These are phyloP conservation scores for Arxiozyma telluris DNA, from an alignment of 1,139 yeast genomes.

Conservation along the genomic window DNA sequence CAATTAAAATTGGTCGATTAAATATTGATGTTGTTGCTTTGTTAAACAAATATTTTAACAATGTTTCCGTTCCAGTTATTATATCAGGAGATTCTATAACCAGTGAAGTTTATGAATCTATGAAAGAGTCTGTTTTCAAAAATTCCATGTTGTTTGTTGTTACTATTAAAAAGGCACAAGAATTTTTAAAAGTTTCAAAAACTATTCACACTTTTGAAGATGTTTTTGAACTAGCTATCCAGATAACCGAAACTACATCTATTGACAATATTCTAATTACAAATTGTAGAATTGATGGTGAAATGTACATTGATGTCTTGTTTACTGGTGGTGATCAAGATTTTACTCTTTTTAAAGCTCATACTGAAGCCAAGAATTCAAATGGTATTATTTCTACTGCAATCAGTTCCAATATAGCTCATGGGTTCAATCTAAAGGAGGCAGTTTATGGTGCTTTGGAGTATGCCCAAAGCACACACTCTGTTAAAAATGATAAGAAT, in stretches of 20 bases:
- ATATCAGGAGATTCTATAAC: slow-evolving; percentile 41
- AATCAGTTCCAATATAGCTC: slow-evolving; percentile 64
- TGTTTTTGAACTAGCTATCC: neutral
- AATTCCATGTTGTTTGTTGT: neutral
- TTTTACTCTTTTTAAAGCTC: slow-evolving; percentile 42
- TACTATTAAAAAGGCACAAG: neutral
- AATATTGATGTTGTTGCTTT: slow-evolving; percentile 50
- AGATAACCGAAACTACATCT: neutral
- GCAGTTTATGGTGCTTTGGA: slow-evolving; percentile 50
- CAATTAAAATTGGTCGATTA: slow-evolving; percentile 76
- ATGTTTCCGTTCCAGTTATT: slow-evolving; percentile 69
- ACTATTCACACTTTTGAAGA: neutral
- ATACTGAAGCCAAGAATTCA: slow-evolving; percentile 63
- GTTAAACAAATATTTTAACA: slow-evolving; percentile 34
- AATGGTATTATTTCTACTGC: slow-evolving; percentile 83
- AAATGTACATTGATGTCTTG: slow-evolving; percentile 44
- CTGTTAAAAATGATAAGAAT: slow-evolving; percentile 34
- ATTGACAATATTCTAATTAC: neutral
- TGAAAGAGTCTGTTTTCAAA: neutral
- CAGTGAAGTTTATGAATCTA: neutral
- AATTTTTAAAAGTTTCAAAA: neutral
- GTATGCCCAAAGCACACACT: slow-evolving; percentile 52
- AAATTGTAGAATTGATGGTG: slow-evolving; percentile 26
- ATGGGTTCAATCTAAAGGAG: slow-evolving; percentile 35
- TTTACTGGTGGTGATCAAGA: slow-evolving; percentile 38